phyloP scores from a whole-genome alignment of 345 rosid species.

The Alliaria petiolata region DNA sequence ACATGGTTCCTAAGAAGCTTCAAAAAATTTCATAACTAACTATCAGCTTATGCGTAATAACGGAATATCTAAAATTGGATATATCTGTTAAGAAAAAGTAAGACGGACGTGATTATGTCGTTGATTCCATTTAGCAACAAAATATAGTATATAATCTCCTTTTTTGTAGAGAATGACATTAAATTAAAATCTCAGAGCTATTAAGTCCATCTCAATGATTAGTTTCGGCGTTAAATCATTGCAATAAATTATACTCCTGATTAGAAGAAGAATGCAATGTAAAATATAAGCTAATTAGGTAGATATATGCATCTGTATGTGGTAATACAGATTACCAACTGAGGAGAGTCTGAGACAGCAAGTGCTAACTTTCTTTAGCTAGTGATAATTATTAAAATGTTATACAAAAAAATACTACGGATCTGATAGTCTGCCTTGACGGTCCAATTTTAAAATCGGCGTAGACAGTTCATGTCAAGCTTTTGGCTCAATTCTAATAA shows the following conservation, averaged over 20 bases:
- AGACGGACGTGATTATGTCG: background rate
- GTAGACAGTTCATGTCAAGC: background rate
- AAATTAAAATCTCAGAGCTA: background rate
- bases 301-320: background rate
- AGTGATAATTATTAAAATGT: background rate
- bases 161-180: background rate
- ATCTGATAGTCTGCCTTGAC: constrained; percentile 11
- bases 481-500: background rate
- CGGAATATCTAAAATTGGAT: background rate
- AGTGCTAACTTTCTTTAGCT: background rate
- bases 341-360: background rate
- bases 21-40: constrained; percentile 4
- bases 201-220: constrained; percentile 21
- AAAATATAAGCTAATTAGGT: constrained; percentile 9
- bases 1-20: background rate
- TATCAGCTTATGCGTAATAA: background rate
- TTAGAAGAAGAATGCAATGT: constrained; percentile 16
- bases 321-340: constrained; percentile 2
- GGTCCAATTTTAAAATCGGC: background rate
- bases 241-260: background rate
- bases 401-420: background rate
- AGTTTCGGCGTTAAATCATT: constrained; percentile 4
- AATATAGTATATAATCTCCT: background rate
- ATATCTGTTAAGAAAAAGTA: background rate
- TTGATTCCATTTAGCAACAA: background rate